Evolutionary conservation across 179 eudicot species (phyloP).

Genomic region (Spinacia oleracea): DNA sequence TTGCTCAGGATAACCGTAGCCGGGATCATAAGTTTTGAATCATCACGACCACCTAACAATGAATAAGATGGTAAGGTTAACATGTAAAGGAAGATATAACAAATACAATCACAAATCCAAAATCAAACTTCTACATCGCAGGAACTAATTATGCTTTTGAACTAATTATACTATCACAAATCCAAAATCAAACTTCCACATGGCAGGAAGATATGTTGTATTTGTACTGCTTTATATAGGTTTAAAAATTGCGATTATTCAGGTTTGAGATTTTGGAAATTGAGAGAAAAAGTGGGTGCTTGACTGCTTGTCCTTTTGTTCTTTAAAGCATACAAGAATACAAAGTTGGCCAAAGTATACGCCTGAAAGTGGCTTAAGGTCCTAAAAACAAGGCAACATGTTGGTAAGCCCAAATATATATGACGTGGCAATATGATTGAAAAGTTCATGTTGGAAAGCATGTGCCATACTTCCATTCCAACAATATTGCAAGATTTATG

Average conservation of each 20-base stretch:
- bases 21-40: slow-evolving; percentile 74
- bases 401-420: too few species aligned
- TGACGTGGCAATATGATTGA: neutral
- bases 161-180: neutral
- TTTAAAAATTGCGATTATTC: neutral
- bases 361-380: neutral
- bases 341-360: neutral
- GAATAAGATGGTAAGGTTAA: neutral
- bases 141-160: neutral
- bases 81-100: neutral
- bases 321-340: neutral
- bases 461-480: neutral
- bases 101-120: neutral
- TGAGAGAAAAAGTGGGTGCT: too few species aligned
- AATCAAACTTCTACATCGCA: neutral
- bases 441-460: neutral
- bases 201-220: neutral
- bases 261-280: neutral
- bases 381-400: neutral
- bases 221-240: neutral
- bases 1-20: slow-evolving; percentile 79
- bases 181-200: neutral
- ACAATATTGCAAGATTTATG: neutral
- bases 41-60: slow-evolving; percentile 85
- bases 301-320: neutral